Evolutionary conservation across 345 rosid species (phyloP).

Genomic region (Hirschfeldia incana): DNA sequence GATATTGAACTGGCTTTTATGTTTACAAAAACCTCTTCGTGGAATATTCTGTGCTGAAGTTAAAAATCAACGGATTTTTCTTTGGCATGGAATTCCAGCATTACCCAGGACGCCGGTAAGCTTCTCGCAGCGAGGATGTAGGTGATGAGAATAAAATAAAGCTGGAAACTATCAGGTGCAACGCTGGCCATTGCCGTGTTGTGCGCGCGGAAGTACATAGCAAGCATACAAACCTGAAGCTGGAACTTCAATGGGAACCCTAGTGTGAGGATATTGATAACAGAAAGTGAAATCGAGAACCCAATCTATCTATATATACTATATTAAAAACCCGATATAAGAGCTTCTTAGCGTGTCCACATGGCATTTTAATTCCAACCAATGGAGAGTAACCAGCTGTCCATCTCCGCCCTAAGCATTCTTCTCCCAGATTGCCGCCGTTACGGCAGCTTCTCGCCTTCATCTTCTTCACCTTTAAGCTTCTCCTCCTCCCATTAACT

Average conservation of each 20-base stretch:
- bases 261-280: constrained; percentile 51
- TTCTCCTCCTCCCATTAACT: too few relatives aligned
- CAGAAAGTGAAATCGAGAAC: not conserved
- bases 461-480: too few relatives aligned
- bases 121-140: constrained; percentile 32
- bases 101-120: constrained; percentile 11
- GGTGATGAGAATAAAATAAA: constrained; percentile 29
- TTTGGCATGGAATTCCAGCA: not conserved
- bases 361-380: too few relatives aligned
- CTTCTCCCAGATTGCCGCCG: too few relatives aligned
- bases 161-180: constrained; percentile 36
- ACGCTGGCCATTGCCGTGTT: constrained; percentile 39
- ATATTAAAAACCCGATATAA: too few relatives aligned
- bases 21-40: constrained; percentile 1
- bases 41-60: not conserved
- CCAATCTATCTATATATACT: not conserved
- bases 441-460: too few relatives aligned
- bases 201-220: constrained; percentile 42
- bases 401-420: too few relatives aligned
- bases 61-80: constrained; percentile 15
- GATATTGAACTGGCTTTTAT: not conserved
- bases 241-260: constrained; percentile 57
- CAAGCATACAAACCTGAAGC: constrained; percentile 46
- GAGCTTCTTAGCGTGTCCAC: too few relatives aligned
- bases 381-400: too few relatives aligned